These are phyloP conservation scores for Erysiphe pulchra DNA, from an alignment of 2,329 filamentous ascomycete genomes.

Conservation along the genomic window DNA sequence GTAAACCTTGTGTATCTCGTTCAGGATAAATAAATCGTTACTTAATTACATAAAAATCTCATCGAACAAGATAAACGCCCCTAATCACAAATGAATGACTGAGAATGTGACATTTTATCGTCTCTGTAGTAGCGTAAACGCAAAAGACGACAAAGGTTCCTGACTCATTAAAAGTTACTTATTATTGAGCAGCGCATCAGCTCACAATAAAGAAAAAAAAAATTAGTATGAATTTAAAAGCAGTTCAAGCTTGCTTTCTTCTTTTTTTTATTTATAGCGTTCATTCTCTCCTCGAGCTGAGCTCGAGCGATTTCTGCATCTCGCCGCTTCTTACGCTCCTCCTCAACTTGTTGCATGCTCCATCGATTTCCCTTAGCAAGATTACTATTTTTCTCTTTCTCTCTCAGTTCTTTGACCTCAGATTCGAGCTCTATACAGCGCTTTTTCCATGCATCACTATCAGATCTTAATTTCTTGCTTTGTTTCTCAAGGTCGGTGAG, in stretches of 20 bases:
- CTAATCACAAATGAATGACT: no score
- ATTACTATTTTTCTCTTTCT: slow-evolving; percentile 16
- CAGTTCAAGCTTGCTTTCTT: slow-evolving; percentile 88
- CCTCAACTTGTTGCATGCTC: slow-evolving; percentile 76
- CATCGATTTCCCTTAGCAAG: slow-evolving; percentile 22
- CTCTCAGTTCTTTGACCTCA: slow-evolving; percentile 25
- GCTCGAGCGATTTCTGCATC: slow-evolving; percentile 73
- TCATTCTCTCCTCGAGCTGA: slow-evolving; percentile 86
- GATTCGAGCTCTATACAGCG: slow-evolving; percentile 28
- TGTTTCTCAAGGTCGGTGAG: slow-evolving; percentile 81
- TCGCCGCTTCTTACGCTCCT: slow-evolving; percentile 78
- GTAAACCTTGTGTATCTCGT: no score
- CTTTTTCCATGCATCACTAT: slow-evolving; percentile 77
- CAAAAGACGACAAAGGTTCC: no score
- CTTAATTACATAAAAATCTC: no score
- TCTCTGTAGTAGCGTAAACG: no score
- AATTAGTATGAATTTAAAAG: slow-evolving; percentile 23
- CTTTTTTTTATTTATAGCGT: slow-evolving; percentile 56
- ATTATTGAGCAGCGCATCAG: no score
- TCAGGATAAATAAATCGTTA: no score
- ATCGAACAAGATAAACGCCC: no score
- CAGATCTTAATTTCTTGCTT: slow-evolving; percentile 72
- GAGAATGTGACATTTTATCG: no score
- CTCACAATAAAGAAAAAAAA: no score
- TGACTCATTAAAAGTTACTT: no score